Conservation (phyloP, 169 alveolate species). For the Haemoproteus tartakovskyi region DNA sequence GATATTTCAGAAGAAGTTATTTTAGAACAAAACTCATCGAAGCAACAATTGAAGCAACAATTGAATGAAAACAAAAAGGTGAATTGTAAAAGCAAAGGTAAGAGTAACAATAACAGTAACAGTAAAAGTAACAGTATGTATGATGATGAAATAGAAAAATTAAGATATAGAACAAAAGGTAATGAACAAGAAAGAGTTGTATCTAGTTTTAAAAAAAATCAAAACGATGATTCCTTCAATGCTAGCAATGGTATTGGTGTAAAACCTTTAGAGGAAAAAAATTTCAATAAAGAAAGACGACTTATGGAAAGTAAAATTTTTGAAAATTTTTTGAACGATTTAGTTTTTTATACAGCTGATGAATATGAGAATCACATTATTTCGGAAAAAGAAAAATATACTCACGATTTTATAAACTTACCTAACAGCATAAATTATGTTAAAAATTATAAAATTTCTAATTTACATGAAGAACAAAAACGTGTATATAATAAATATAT, state of each 20-base stretch:
- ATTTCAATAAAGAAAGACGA: conserved; percentile 12
- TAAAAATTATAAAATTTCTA: conserved; percentile 33
- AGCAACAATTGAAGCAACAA: no score
- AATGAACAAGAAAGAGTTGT: no score
- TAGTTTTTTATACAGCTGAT: conserved; percentile 20
- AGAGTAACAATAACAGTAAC: not conserved
- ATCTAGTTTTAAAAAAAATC: no score
- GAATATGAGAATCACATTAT: conserved; percentile 10
- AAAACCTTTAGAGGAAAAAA: not conserved
- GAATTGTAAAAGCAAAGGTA: no score
- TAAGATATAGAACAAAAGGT: no score
- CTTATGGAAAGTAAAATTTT: conserved; percentile 51
- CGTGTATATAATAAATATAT: conserved; percentile 10
- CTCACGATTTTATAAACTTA: conserved; percentile 2
- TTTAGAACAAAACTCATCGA: no score
- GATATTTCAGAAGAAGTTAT: no score
- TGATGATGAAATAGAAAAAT: no score
- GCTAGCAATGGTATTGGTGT: no score
- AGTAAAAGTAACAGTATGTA: not conserved
- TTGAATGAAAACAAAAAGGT: no score
- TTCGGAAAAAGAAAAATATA: not conserved
- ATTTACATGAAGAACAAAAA: conserved; percentile 35
- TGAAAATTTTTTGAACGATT: conserved; percentile 52
- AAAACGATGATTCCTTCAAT: no score
- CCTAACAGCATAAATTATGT: conserved; percentile 48